phyloP scores from a whole-genome alignment of 1,284 basidiomycete genomes.

The Trichosporon asahii region DNA sequence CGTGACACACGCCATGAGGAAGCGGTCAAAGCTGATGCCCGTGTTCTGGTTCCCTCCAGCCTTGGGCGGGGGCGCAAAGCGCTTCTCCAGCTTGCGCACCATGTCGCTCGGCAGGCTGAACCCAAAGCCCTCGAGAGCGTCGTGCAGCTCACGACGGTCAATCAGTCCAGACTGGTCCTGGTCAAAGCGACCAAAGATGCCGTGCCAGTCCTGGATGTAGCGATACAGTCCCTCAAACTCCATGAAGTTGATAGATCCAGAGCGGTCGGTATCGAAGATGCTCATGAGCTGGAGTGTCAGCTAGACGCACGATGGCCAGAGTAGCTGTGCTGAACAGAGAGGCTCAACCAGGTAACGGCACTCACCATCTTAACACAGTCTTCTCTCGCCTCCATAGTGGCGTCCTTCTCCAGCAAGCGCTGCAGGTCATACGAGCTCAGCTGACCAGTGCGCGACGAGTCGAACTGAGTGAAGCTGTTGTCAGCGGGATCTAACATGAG shows the following conservation, averaged over 20 bases:
- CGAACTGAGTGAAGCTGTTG: conserved; percentile 47
- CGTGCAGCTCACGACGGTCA: conserved; percentile 50
- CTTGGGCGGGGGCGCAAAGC: conserved; percentile 47
- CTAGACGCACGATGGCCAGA: neutral
- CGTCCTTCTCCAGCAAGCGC: conserved; percentile 48
- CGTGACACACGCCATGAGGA: conserved; percentile 54
- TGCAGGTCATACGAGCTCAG: conserved; percentile 46
- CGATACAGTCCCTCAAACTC: conserved; percentile 53
- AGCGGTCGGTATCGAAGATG: conserved; percentile 52
- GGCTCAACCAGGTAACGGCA: neutral
- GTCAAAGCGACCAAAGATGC: conserved; percentile 52
- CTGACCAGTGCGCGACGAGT: conserved; percentile 44
- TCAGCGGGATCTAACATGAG: conserved; percentile 13
- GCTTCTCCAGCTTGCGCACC: conserved; percentile 48
- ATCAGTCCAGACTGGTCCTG: conserved; percentile 49
- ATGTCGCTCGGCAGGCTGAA: conserved; percentile 49
- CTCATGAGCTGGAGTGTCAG: conserved; percentile 29
- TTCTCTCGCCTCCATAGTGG: conserved; percentile 50
- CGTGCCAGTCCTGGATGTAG: conserved; percentile 54
- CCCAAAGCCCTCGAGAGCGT: conserved; percentile 50
- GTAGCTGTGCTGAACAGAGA: neutral
- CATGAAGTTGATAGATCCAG: conserved; percentile 50
- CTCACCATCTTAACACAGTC: conserved; percentile 53
- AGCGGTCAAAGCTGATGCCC: conserved; percentile 51
- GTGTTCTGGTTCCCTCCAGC: conserved; percentile 26